Percentiles rank a stretch among this genome's conserved stretches.
Conservation (phyloP, 306 rosid species). For the Hippophae tibetana region DNA sequence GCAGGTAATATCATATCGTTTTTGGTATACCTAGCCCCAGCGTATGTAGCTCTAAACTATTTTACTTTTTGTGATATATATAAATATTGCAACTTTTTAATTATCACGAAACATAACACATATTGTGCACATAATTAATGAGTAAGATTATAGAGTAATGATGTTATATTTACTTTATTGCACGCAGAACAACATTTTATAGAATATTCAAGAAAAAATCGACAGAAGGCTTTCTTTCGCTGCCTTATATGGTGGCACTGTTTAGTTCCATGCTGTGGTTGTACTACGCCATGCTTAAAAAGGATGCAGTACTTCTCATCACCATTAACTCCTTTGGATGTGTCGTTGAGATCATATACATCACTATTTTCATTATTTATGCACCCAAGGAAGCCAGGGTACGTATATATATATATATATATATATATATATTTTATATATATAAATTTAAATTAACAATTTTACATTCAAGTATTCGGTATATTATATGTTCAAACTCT, state of each 20-base stretch:
- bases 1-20: slow-evolving; percentile 69
- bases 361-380: slow-evolving; percentile 41
- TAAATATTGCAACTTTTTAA: neutral
- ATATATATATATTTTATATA: too few species aligned
- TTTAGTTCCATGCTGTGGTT: slow-evolving; percentile 81
- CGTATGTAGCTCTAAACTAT: slow-evolving; percentile 36
- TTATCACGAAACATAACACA: neutral
- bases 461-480: neutral
- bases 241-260: slow-evolving; percentile 73
- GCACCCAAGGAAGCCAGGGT: slow-evolving; percentile 58
- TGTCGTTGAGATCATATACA: slow-evolving; percentile 46
- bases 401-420: neutral
- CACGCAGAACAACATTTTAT: slow-evolving; percentile 72
- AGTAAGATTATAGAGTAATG: neutral
- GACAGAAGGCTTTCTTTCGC: slow-evolving; percentile 65
- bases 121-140: neutral
- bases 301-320: slow-evolving; percentile 49
- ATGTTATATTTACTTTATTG: neutral
- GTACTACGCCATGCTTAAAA: slow-evolving; percentile 56
- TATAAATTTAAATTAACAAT: too few species aligned
- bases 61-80: too few species aligned
- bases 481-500: too few species aligned
- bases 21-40: slow-evolving; percentile 84
- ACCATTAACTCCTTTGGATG: slow-evolving; percentile 82
- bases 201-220: slow-evolving; percentile 66